Base-by-base conservation (phyloP, 148 eudicot species). In the Amaranthus cruentus region DNA sequence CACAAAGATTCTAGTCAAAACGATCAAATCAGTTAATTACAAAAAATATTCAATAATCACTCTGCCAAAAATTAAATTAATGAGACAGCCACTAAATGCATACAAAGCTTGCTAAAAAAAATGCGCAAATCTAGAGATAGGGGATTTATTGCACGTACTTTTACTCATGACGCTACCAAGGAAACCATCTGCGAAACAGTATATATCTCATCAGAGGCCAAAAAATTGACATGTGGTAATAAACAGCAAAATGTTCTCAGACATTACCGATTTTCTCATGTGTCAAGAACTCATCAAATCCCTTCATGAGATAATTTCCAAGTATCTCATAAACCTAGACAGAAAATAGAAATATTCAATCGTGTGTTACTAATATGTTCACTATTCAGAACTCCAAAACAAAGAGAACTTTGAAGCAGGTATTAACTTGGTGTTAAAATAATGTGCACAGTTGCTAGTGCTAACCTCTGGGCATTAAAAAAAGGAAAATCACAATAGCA, bases 281-380 rank as follows among this genome's bases (percentile, higher is more conserved):
- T 75, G 87, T 90, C 83, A 95, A 73, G 78, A 92, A 95, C 69
- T 92, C 92, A 81, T 88, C 89, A 73, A 95, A 95, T 9, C 97
- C 96, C 47, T 90, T 94, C 97, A 95, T 88, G 55, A 95, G 91
- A 79, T 85, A 85, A 77, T 92, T 90, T 67, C 92, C 96, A 78
- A 95, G 87, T 77, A 89, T 78, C 87, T 95, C 99, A 46, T 80
- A 88, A 75, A 83, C 92, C 89, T 96, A 86, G 80, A 85, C 73
- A 70, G 68, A 80, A 69, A 43, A 57, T 55, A 44, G 67, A 62
- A 28, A 60, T 46, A 3, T 73, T 53, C 68, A 71, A 11, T 57
- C 4, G 55, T 69, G 21, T 14, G n/a, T 55, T 5, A 9, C 43
- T 11, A 10, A 38, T 21, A 56, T 18, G 51, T 44, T 51, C 60